Conservation (phyloP, 2,329 filamentous ascomycete genomes). For the Cryphonectria nitschkei region DNA sequence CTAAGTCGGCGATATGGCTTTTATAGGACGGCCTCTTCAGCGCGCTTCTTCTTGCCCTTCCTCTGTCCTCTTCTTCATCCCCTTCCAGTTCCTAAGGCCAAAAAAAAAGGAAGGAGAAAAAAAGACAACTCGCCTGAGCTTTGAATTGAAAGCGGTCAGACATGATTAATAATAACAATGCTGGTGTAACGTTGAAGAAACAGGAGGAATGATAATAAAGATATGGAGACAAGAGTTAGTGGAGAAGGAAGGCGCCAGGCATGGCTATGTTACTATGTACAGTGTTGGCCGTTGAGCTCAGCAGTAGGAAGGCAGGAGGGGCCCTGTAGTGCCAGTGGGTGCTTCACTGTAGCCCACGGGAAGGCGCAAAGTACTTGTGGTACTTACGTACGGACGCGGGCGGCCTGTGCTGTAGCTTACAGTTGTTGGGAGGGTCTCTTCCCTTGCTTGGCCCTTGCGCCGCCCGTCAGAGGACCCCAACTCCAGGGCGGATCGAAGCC, state of each 20-base stretch:
- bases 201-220: too few species aligned
- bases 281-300: not conserved
- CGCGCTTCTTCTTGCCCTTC: not conserved
- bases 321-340: not conserved
- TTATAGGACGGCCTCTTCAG: not conserved
- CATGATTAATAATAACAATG: too few species aligned
- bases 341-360: not conserved
- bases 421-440: too few species aligned
- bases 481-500: not conserved
- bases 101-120: too few species aligned
- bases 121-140: too few species aligned
- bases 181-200: too few species aligned
- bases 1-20: not conserved
- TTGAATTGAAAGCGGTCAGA: not conserved
- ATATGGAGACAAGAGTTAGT: not conserved
- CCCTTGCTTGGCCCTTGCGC: not conserved
- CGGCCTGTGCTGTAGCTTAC: not conserved
- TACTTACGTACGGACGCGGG: not conserved
- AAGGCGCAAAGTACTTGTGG: not conserved
- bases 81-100: too few species aligned
- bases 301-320: not conserved
- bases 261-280: not conserved
- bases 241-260: not conserved
- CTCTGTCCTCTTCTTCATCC: not conserved
- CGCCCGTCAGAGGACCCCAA: not conserved